phyloP scores from a whole-genome alignment of 768 basidiomycete species.

The Suillus subaureus region DNA sequence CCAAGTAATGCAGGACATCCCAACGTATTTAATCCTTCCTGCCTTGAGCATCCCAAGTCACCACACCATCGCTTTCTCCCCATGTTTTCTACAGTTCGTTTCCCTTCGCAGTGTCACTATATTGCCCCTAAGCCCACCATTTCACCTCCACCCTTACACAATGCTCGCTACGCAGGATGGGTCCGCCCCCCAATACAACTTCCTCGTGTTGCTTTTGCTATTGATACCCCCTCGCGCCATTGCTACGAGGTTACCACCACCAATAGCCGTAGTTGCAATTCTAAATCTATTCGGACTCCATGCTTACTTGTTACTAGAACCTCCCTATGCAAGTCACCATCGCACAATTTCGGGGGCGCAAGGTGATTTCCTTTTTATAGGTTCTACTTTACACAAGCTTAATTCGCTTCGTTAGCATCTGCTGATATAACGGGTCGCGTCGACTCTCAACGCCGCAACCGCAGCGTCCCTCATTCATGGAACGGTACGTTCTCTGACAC shows the following conservation, averaged over 20 bases:
- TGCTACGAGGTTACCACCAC: neutral
- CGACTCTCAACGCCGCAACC: no score
- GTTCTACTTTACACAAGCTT: no score
- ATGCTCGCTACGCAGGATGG: constrained; percentile 8
- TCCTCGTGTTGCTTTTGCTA: neutral
- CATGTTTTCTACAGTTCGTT: neutral
- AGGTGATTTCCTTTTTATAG: neutral
- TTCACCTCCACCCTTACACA: neutral
- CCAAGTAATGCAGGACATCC: neutral
- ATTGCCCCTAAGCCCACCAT: neutral
- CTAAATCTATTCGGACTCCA: neutral
- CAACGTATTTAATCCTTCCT: neutral
- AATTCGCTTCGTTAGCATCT: neutral
- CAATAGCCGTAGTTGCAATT: neutral
- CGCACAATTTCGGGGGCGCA: neutral
- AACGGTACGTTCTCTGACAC: no score
- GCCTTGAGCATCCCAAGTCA: neutral
- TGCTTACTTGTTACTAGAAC: neutral
- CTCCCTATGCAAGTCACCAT: neutral
- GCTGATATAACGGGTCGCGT: neutral
- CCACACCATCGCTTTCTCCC: neutral
- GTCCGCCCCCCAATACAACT: neutral
- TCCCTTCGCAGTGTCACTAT: neutral
- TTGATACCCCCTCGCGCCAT: neutral
- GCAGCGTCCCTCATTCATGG: no score